A percentile compares a stretch with the other conserved stretches of the same genome.
Conservation (phyloP, 306 rosid species). For the Coriaria nepalensis region DNA sequence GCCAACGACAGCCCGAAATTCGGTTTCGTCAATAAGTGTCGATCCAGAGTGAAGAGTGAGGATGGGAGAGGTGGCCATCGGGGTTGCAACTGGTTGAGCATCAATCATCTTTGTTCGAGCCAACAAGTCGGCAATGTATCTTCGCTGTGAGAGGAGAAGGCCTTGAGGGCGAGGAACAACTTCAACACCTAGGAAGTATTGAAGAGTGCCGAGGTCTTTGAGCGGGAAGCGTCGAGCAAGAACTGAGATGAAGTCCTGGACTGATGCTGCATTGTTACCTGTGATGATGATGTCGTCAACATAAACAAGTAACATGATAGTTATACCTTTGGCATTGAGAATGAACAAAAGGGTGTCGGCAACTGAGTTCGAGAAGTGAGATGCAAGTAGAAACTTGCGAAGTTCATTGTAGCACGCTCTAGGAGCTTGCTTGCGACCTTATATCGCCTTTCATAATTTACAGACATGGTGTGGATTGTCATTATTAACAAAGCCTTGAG, state of each 20-base stretch:
- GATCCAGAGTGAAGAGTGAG: not conserved
- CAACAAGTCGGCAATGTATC: not conserved
- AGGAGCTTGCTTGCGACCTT: not conserved
- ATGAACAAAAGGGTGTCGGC: not conserved
- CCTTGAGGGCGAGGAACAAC: not conserved
- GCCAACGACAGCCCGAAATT: not conserved
- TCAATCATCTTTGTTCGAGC: not conserved
- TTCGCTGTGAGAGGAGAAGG: not conserved
- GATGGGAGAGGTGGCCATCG: not conserved
- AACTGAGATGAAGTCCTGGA: not conserved
- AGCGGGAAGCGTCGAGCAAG: not conserved
- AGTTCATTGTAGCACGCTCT: not conserved
- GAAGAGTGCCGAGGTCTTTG: not conserved
- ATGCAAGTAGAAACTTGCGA: slow-evolving; percentile 1
- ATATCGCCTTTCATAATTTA: not conserved
- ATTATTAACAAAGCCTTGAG: too few species aligned
- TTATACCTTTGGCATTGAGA: not conserved
- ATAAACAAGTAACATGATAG: not conserved
- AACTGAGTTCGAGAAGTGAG: not conserved
- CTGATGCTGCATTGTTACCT: not conserved
- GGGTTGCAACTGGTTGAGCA: not conserved
- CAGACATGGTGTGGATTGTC: not conserved
- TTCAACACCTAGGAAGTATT: not conserved
- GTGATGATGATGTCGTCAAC: slow-evolving; percentile 3
- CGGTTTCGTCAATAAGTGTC: not conserved